These are phyloP conservation scores for Borovskyia barvae DNA, from an alignment of 208 protist genomes.

Conservation along the genomic window DNA sequence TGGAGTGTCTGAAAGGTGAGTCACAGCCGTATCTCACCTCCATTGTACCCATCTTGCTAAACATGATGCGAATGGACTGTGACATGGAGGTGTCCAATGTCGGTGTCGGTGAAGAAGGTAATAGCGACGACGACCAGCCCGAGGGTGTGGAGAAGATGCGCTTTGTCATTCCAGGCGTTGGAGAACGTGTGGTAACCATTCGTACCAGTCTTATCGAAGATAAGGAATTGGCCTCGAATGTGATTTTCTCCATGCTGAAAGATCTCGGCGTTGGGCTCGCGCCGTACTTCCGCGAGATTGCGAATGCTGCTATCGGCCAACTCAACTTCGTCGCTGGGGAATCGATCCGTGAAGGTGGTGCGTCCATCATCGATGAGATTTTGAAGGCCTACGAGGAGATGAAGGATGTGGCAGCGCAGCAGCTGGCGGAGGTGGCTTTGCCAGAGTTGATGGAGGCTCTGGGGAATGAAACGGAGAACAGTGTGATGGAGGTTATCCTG, in stretches of 20 bases:
- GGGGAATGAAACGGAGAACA: constrained; percentile 59
- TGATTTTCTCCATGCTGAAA: constrained; percentile 66
- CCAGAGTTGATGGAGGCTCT: constrained; percentile 54
- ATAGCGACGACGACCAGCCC: constrained; percentile 41
- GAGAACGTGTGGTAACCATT: constrained; percentile 69
- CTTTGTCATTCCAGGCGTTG: constrained; percentile 71
- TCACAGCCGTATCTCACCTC: constrained; percentile 69
- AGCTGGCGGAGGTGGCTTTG: constrained; percentile 49
- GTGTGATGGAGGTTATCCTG: constrained; percentile 63
- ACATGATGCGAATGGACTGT: constrained; percentile 73
- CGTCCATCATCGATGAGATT: constrained; percentile 70
- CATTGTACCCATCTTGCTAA: constrained; percentile 74
- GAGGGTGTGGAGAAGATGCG: constrained; percentile 50
- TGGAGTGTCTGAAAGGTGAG: constrained; percentile 76
- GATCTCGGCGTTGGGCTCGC: constrained; percentile 54
- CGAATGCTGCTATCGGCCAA: constrained; percentile 53
- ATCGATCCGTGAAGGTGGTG: constrained; percentile 66
- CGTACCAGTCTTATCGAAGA: constrained; percentile 87
- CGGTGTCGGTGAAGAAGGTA: constrained; percentile 56
- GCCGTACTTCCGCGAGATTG: constrained; percentile 67
- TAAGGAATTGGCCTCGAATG: constrained; percentile 80
- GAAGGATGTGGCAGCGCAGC: constrained; percentile 30
- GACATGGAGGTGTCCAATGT: constrained; percentile 62
- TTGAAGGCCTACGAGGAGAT: constrained; percentile 50
- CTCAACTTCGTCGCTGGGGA: constrained; percentile 60